These are phyloP conservation scores for Salix arbutifolia DNA, from an alignment of 345 rosid genomes.

Conservation along the genomic window DNA sequence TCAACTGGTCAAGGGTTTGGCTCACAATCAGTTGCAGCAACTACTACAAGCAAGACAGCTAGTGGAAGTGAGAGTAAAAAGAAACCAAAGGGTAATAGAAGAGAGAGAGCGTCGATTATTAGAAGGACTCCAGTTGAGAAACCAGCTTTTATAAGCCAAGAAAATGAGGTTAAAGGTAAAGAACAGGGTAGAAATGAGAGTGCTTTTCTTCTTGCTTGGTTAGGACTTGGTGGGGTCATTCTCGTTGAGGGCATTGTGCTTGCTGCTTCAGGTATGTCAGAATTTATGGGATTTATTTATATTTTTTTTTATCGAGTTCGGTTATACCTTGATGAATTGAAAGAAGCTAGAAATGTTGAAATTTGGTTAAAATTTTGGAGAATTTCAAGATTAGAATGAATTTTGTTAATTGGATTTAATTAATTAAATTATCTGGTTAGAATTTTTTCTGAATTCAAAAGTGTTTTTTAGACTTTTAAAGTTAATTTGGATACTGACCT, in stretches of 20 bases:
- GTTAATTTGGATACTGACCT: background rate
- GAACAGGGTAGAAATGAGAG: constrained; percentile 65
- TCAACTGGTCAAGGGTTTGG: constrained; percentile 63
- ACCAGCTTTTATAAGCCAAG: constrained; percentile 46
- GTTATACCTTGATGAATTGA: background rate
- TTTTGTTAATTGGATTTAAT: background rate
- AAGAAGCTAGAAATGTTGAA: background rate
- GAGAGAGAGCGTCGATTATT: constrained; percentile 48
- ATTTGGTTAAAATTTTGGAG: background rate
- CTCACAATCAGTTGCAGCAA: constrained; percentile 17
- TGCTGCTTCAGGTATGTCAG: constrained; percentile 64
- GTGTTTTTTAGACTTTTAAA: background rate
- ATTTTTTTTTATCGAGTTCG: background rate
- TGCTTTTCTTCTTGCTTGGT: constrained; percentile 86
- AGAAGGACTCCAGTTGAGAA: constrained; percentile 69
- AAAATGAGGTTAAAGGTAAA: constrained; percentile 49
- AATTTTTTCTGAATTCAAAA: background rate
- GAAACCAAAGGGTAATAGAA: constrained; percentile 42
- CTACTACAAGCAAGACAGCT: constrained; percentile 2
- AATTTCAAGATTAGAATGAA: background rate
- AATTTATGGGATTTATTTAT: background rate
- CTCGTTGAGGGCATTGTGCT: constrained; percentile 63
- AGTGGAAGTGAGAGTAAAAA: constrained; percentile 24
- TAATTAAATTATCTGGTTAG: background rate
- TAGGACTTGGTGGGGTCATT: constrained; percentile 71